Percentiles rank a stretch among this genome's conserved stretches.
Evolutionary conservation across 2,329 filamentous ascomycete species (phyloP).

Genomic region (Neonectria magnoliae): DNA sequence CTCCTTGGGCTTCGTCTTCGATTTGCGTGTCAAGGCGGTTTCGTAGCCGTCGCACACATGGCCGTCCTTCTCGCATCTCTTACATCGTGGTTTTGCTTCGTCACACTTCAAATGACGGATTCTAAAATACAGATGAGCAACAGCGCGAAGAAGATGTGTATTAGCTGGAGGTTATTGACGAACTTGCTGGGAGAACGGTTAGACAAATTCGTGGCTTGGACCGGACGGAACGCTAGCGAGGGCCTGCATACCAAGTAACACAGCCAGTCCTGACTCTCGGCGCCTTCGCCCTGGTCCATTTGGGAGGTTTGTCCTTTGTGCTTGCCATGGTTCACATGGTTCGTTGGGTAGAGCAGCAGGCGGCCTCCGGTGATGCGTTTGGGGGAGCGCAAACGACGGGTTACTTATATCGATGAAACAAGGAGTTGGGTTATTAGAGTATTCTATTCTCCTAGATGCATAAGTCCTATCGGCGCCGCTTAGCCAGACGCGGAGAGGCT

Average conservation of each 20-base stretch:
- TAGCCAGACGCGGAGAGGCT: constrained; percentile 23
- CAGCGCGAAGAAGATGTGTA: no score
- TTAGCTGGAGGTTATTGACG: constrained; percentile 5
- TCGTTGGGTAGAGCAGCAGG: not conserved
- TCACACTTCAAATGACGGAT: constrained; percentile 28
- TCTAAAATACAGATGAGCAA: constrained; percentile 6
- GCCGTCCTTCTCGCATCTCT: constrained; percentile 21
- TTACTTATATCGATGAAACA: constrained; percentile 16
- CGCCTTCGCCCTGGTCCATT: constrained; percentile 23
- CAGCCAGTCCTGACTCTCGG: constrained; percentile 25
- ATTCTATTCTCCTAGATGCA: constrained; percentile 21
- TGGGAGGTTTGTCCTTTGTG: constrained; percentile 16
- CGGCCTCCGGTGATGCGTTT: not conserved
- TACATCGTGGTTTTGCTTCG: constrained; percentile 18
- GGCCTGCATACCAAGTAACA: constrained; percentile 19
- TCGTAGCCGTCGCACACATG: constrained; percentile 26
- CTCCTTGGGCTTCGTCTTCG: constrained; percentile 8
- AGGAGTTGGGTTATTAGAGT: not conserved
- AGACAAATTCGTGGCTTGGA: not conserved
- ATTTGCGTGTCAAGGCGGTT: constrained; percentile 4
- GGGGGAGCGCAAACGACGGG: not conserved
- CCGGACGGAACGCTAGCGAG: not conserved
- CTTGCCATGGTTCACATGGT: constrained; percentile 12
- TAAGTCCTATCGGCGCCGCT: constrained; percentile 8
- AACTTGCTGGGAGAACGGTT: constrained; percentile 19